Evolutionary conservation across 345 rosid species (phyloP).

Genomic region (Ricinus communis): DNA sequence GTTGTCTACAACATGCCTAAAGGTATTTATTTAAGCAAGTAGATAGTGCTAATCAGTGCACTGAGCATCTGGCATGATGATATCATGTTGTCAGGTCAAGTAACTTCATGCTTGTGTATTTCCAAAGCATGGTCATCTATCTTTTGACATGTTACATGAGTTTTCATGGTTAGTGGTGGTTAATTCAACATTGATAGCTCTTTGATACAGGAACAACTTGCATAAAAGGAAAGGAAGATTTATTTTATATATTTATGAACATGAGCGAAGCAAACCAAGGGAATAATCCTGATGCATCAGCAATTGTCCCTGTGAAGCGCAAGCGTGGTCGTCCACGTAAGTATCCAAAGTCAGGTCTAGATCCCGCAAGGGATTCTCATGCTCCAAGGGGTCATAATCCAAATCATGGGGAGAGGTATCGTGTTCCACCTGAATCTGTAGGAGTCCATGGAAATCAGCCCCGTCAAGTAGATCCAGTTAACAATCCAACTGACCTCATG

Average conservation of each 20-base stretch:
- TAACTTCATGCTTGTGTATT: background rate
- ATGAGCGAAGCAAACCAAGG: constrained; percentile 52
- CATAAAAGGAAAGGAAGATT: constrained; percentile 10
- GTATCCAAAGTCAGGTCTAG: constrained; percentile 35
- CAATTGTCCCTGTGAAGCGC: constrained; percentile 52
- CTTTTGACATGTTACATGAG: background rate
- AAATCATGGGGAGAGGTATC: constrained; percentile 32
- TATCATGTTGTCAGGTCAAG: background rate
- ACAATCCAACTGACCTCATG: constrained; percentile 35
- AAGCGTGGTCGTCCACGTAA: constrained; percentile 91
- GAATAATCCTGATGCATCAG: constrained; percentile 41
- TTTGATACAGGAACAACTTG: constrained; percentile 20
- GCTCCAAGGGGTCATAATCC: constrained; percentile 27
- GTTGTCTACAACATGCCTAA: background rate
- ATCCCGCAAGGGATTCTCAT: constrained; percentile 22
- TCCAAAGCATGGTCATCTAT: background rate
- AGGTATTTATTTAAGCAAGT: background rate
- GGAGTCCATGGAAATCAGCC: constrained; percentile 35
- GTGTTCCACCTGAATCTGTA: constrained; percentile 34
- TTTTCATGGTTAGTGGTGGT: background rate
- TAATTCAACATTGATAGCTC: background rate
- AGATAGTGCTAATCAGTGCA: background rate
- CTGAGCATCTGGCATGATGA: background rate
- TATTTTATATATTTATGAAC: constrained; percentile 11
- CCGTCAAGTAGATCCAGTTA: constrained; percentile 31